Evolutionary conservation across 2,329 filamentous ascomycete species (phyloP).

Genomic region (Aspergillus niger): DNA sequence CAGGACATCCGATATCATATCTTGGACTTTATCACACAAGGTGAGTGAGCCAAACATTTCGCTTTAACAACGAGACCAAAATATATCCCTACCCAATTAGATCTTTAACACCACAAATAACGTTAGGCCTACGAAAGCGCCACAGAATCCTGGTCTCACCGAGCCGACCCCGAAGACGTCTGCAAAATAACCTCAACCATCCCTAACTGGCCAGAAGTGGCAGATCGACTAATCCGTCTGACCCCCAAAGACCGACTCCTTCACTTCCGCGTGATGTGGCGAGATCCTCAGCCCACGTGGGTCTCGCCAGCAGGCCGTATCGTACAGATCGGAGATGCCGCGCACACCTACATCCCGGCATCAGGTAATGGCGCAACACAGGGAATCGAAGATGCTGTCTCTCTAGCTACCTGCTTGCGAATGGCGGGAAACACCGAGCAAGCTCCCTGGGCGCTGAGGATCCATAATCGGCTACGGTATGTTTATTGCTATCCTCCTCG

Average conservation of each 20-base stretch:
- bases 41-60: not conserved
- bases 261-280: slow-evolving; percentile 53
- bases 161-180: slow-evolving; percentile 17
- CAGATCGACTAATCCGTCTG: slow-evolving; percentile 19
- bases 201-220: slow-evolving; percentile 14
- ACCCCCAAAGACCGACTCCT: slow-evolving; percentile 40
- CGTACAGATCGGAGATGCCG: slow-evolving; percentile 16
- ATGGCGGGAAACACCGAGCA: slow-evolving; percentile 42
- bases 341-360: slow-evolving; percentile 14
- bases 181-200: slow-evolving; percentile 13
- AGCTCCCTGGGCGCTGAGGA: slow-evolving; percentile 25
- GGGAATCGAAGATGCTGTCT: slow-evolving; percentile 14
- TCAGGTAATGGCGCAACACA: slow-evolving; percentile 13
- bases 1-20: not conserved
- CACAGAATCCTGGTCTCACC: slow-evolving; percentile 15
- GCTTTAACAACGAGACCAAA: not conserved
- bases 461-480: slow-evolving; percentile 37
- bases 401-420: slow-evolving; percentile 43
- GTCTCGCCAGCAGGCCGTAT: slow-evolving; percentile 19
- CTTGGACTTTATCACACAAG: not conserved
- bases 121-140: not conserved
- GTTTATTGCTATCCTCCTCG: slow-evolving; percentile 20
- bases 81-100: not conserved
- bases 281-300: slow-evolving; percentile 50
- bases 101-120: not conserved